Conservation (phyloP, 805 yeast species). For the Sungouiozyma intestinalis region DNA sequence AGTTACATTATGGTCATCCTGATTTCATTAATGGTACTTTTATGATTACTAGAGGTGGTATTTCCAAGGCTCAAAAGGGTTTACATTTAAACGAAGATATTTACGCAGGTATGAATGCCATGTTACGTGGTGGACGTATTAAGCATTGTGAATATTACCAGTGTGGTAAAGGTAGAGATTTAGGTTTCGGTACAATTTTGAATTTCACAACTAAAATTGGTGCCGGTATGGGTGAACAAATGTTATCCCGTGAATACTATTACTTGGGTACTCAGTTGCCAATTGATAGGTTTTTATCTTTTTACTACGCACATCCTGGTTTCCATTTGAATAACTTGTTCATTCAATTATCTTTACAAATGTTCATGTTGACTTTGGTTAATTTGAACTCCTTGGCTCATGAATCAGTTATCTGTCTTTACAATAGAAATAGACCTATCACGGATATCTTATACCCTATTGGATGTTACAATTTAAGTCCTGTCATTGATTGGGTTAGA, state of each 20-base stretch:
- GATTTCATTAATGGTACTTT: constrained; percentile 83
- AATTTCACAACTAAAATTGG: constrained; percentile 94
- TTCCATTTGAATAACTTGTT: constrained; percentile 86
- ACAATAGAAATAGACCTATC: constrained; percentile 55
- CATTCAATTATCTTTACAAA: constrained; percentile 72
- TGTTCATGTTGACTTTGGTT: constrained; percentile 71
- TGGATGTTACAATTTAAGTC: constrained; percentile 78
- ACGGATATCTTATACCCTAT: constrained; percentile 65
- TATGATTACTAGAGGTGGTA: constrained; percentile 93
- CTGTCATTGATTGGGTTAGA: constrained; percentile 80
- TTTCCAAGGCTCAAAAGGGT: constrained; percentile 91
- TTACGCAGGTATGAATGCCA: constrained; percentile 88
- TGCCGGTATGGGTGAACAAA: constrained; percentile 98
- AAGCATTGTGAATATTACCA: constrained; percentile 93
- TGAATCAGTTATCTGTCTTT: constrained; percentile 62
- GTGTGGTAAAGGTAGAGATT: constrained; percentile 94
- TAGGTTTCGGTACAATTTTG: constrained; percentile 84
- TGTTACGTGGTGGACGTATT: constrained; percentile 83
- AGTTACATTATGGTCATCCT: constrained; percentile 93
- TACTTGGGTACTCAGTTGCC: constrained; percentile 85
- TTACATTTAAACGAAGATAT: constrained; percentile 90
- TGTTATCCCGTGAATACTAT: constrained; percentile 82
- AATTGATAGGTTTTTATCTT: constrained; percentile 78
- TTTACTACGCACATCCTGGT: constrained; percentile 94
- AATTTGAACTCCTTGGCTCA: constrained; percentile 69